phyloP scores from a whole-genome alignment of 2,329 filamentous ascomycete genomes.

The Penicillium griseofulvum region DNA sequence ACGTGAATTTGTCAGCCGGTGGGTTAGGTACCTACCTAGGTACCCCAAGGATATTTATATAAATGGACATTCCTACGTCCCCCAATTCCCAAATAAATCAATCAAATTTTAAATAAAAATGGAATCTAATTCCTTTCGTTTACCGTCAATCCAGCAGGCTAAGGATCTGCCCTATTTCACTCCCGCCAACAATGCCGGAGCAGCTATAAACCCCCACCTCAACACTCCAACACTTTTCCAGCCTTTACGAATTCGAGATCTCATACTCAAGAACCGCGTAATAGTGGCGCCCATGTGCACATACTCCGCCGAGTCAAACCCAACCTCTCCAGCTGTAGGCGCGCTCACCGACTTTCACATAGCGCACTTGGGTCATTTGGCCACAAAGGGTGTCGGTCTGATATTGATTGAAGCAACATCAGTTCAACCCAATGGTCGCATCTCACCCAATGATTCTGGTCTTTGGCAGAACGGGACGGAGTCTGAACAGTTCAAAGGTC shows the following conservation, averaged over 20 bases:
- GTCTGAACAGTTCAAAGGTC: constrained; percentile 64
- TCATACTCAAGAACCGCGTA: constrained; percentile 64
- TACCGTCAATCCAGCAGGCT: constrained; percentile 14
- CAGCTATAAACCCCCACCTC: constrained; percentile 34
- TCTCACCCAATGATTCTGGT: constrained; percentile 61
- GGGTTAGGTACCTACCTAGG: too few relatives aligned
- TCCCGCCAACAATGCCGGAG: constrained; percentile 37
- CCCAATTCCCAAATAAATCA: too few relatives aligned
- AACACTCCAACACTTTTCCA: constrained; percentile 55
- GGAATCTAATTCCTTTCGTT: constrained; percentile 11
- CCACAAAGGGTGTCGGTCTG: constrained; percentile 69
- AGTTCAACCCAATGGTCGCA: constrained; percentile 72
- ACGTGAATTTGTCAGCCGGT: too few relatives aligned
- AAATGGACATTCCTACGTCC: too few relatives aligned
- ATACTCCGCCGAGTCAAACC: constrained; percentile 58
- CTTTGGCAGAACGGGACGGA: constrained; percentile 69
- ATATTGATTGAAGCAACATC: constrained; percentile 74
- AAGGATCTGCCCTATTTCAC: constrained; percentile 39
- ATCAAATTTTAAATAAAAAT: too few relatives aligned
- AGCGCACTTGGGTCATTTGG: constrained; percentile 75
- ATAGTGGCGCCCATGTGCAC: constrained; percentile 63
- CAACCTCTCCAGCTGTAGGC: constrained; percentile 44
- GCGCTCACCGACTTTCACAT: constrained; percentile 78
- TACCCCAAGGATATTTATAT: too few relatives aligned
- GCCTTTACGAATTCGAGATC: constrained; percentile 54